phyloP scores from a whole-genome alignment of 371 early-diverging fungal species.

The Mortierella sp. region DNA sequence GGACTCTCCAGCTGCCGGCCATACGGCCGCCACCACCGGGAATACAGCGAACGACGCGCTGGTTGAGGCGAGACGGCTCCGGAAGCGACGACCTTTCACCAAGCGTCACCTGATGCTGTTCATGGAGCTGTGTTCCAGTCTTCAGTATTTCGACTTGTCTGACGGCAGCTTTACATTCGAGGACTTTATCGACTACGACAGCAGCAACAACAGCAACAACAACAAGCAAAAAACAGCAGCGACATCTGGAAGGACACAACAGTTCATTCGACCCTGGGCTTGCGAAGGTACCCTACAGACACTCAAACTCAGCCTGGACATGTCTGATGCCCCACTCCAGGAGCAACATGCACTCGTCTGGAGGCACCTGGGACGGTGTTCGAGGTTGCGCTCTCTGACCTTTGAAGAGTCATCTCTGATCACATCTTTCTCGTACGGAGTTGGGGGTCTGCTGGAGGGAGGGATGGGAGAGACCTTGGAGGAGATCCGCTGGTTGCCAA shows the following conservation, averaged over 20 bases:
- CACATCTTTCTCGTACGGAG: neutral
- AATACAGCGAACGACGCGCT: neutral
- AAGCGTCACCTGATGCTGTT: neutral
- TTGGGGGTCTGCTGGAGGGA: neutral
- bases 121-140: neutral
- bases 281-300: conserved; percentile 19
- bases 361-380: neutral
- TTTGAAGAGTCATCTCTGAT: neutral
- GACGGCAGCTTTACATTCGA: neutral
- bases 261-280: conserved; percentile 24
- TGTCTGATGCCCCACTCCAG: neutral
- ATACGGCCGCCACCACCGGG: neutral
- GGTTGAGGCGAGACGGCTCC: neutral
- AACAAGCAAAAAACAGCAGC: neutral
- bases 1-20: neutral
- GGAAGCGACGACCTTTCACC: neutral
- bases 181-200: neutral
- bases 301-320: neutral
- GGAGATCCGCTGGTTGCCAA: neutral
- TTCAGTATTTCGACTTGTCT: neutral
- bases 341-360: conserved; percentile 12
- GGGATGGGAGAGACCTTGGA: neutral
- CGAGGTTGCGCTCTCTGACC: neutral
- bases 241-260: neutral
- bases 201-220: neutral